Evolutionary conservation across 2,329 filamentous ascomycete species (phyloP).

Genomic region (Fusarium camptoceras): DNA sequence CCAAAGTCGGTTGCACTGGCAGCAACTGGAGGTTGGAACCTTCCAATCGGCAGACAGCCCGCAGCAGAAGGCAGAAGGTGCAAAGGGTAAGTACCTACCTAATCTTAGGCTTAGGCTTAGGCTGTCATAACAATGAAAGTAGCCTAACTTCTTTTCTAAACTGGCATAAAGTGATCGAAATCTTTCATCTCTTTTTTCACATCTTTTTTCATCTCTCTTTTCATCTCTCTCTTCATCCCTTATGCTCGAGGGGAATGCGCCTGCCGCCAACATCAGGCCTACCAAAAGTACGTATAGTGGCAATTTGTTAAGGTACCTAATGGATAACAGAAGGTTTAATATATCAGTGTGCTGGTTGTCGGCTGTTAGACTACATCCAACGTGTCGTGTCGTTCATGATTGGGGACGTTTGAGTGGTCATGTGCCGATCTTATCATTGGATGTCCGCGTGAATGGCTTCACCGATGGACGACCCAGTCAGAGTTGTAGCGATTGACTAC

Average conservation of each 20-base stretch:
- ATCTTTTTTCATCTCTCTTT: no score
- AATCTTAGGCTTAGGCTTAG: no score
- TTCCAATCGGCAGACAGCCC: background rate
- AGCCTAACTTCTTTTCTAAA: background rate
- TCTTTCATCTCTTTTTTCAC: no score
- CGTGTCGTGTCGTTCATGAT: no score
- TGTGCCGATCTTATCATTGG: background rate
- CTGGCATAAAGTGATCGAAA: no score
- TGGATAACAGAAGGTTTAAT: background rate
- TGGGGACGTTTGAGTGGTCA: background rate
- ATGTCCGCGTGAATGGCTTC: constrained; percentile 13
- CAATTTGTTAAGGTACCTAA: background rate
- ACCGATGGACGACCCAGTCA: constrained; percentile 1
- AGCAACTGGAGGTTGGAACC: background rate
- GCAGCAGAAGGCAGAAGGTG: no score
- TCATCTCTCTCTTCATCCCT: no score
- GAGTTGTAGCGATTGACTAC: no score
- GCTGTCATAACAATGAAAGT: background rate
- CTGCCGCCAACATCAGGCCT: no score
- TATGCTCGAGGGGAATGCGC: no score
- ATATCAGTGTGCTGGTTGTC: background rate
- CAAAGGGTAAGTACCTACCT: no score
- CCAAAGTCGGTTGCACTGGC: constrained; percentile 12
- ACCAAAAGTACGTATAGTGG: background rate
- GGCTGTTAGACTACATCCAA: rapidly evolving